Conservation (phyloP, 768 basidiomycete species). For the Leccinum variicolor region DNA sequence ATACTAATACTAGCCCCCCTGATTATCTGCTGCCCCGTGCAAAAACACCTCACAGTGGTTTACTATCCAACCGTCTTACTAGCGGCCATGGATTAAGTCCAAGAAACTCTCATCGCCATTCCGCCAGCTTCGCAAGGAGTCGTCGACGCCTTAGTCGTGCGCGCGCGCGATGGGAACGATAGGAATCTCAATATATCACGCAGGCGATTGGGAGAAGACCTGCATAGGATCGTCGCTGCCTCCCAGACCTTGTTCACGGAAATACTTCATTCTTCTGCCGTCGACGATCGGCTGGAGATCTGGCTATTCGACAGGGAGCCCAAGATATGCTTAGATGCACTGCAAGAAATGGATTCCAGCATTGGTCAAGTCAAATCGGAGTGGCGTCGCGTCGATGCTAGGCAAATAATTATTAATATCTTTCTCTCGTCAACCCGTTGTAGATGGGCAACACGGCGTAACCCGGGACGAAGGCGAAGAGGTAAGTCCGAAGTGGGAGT, state of each 20-base stretch:
- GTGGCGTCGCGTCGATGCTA: background rate
- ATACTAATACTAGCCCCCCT: background rate
- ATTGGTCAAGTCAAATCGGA: background rate
- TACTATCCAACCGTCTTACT: background rate
- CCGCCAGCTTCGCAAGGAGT: background rate
- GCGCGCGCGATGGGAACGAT: background rate
- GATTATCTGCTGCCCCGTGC: background rate
- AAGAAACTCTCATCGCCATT: background rate
- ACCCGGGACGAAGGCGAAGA: no score
- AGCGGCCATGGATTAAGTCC: background rate
- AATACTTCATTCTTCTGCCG: background rate
- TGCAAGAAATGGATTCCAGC: background rate
- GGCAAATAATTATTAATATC: no score
- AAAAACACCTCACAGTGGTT: background rate
- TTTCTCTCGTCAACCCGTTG: background rate
- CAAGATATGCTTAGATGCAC: background rate
- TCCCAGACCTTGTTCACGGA: background rate
- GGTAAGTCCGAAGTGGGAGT: no score
- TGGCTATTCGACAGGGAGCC: background rate
- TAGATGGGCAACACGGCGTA: no score
- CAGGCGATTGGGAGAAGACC: background rate
- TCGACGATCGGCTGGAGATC: background rate
- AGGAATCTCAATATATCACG: background rate
- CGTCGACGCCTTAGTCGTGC: background rate
- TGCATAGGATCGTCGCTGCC: background rate